Conservation (phyloP, 768 basidiomycete species). For the Pleurotus sapidus region DNA sequence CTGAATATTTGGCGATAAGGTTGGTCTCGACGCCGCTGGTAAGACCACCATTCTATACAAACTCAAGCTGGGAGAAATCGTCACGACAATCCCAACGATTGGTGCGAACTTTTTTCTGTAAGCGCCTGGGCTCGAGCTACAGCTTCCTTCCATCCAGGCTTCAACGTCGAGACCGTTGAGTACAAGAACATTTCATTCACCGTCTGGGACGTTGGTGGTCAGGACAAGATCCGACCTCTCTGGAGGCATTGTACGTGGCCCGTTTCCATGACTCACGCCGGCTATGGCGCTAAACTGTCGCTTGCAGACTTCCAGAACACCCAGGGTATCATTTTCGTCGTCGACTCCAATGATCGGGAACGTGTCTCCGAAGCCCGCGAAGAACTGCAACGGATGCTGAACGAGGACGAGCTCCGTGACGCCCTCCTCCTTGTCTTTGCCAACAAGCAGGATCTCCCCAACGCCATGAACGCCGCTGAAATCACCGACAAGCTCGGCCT, state of each 20-base stretch:
- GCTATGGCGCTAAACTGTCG: constrained; percentile 10
- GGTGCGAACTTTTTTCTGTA: constrained; percentile 51
- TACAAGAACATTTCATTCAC: constrained; percentile 99
- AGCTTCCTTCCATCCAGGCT: constrained; percentile 57
- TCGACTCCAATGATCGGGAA: constrained; percentile 99
- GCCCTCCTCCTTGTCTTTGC: constrained; percentile 98
- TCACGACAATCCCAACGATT: constrained; percentile 99
- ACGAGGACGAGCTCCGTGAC: constrained; percentile 98
- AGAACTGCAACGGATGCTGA: constrained; percentile 99
- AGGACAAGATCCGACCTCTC: constrained; percentile 99
- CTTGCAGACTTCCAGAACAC: constrained; percentile 98
- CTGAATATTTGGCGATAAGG: constrained; percentile 40
- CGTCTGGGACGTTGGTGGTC: constrained; percentile 99
- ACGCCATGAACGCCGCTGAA: constrained; percentile 99
- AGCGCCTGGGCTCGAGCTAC: constrained; percentile 8
- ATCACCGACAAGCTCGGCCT: constrained; percentile 99
- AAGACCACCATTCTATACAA: constrained; percentile 99
- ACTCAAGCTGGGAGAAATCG: constrained; percentile 99
- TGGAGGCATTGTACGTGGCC: constrained; percentile 96
- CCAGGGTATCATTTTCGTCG: constrained; percentile 99
- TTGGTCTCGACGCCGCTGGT: constrained; percentile 99
- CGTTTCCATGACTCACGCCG: constrained; percentile 15
- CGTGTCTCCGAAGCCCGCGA: constrained; percentile 99
- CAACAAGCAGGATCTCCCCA: constrained; percentile 99
- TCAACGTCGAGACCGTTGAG: constrained; percentile 99